Conservation (phyloP, 106 monocot genomes). For the Agapanthus africanus region DNA sequence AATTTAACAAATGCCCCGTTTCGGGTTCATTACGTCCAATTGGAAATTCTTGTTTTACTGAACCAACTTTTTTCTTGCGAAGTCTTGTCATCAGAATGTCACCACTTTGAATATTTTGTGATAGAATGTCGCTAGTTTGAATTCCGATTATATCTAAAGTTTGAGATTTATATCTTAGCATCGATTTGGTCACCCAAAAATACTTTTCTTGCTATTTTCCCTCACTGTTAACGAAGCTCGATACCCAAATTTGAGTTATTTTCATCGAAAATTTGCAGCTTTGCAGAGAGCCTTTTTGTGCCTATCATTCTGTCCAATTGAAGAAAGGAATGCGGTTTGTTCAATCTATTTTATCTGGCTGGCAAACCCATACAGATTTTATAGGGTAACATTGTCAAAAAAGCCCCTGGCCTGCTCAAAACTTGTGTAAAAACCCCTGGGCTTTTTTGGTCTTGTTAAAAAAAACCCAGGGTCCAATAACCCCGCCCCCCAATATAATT, state of each 20-base stretch:
- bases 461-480: no score
- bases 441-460: no score
- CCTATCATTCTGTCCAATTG: no score
- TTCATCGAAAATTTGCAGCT: no score
- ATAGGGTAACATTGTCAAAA: no score
- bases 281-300: no score
- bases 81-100: not conserved
- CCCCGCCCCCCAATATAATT: no score
- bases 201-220: not conserved
- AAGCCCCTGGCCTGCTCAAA: no score
- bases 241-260: not conserved
- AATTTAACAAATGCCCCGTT: not conserved
- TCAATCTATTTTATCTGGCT: no score
- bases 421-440: no score
- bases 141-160: not conserved
- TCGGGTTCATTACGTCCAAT: not conserved
- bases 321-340: no score
- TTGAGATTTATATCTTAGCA: not conserved
- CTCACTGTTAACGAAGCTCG: not conserved
- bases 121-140: not conserved
- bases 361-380: no score
- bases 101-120: not conserved
- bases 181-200: not conserved
- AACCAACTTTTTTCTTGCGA: not conserved
- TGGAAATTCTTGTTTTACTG: not conserved